Conservation (phyloP, 345 rosid genomes). For the Pugionium cornutum region DNA sequence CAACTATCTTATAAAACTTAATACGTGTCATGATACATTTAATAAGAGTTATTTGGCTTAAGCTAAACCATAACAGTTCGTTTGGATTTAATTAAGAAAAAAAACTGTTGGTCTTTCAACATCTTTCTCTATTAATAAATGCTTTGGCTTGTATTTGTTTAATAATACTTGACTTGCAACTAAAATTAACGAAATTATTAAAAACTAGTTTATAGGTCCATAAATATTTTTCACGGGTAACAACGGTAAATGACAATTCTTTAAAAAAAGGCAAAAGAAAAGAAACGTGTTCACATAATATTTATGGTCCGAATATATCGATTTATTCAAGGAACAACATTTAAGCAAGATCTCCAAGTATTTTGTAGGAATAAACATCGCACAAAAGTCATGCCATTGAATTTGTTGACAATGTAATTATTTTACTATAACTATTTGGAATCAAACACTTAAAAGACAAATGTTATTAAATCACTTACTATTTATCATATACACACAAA, state of each 20-base stretch:
- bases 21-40: slow-evolving; percentile 6
- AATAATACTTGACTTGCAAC: slow-evolving; percentile 6
- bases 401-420: slow-evolving; percentile 17
- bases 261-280: slow-evolving; percentile 30
- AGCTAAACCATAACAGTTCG: slow-evolving; percentile 22
- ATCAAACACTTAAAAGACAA: neutral
- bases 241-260: slow-evolving; percentile 26
- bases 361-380: neutral
- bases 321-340: slow-evolving; percentile 8
- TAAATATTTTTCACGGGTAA: slow-evolving; percentile 28
- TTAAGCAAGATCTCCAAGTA: slow-evolving; percentile 20
- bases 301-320: slow-evolving; percentile 26
- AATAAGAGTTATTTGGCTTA: slow-evolving; percentile 20
- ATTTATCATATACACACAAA: neutral
- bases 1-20: slow-evolving; percentile 20
- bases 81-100: neutral
- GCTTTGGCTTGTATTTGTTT: slow-evolving; percentile 23
- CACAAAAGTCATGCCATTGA: slow-evolving; percentile 8
- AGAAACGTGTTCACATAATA: slow-evolving; percentile 32
- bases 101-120: slow-evolving; percentile 27
- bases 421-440: neutral
- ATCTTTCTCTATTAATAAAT: slow-evolving; percentile 23
- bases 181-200: neutral
- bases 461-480: neutral
- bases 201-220: slow-evolving; percentile 20